Evolutionary conservation across 805 yeast genomes (phyloP), one percentile per base, ranked within the genome.

Genomic region (Zygosaccharomyces lentus): DNA sequence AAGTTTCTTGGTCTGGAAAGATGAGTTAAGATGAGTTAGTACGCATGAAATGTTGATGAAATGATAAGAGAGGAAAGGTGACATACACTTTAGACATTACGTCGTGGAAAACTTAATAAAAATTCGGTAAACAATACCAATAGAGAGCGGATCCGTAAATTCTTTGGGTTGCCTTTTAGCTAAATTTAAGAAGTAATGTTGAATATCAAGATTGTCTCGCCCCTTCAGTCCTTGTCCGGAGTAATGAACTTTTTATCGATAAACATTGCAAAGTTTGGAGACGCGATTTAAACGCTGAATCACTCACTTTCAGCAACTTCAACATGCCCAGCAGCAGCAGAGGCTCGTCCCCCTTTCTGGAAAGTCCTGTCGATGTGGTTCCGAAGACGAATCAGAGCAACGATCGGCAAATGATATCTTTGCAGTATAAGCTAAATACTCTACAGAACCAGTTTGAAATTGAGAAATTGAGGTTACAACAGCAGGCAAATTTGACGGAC

Each of bases 1-100:
- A 93, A 93, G 65, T 87, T 90, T 68, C 99, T 81, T 55, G 99
- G 99, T 34, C 67, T 62, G 44, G 9, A 17, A 10, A 29, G 12
- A 15, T n/a, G 16, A 21, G 41, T 38, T 38, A 38, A 29, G 12
- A 15, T n/a, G 25, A 21, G 41, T 38, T 38, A 38, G 41, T 38
- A 38, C 12, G 32, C 13, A 17, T 19, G 21, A 17, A 6, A 9
- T 35, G 16, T 16, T 2, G 34, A 16, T 23, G 25, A 2, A n/a
- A 30, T 13, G 27, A 17, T 19, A 12, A 43, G 8, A 8, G 7
- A 26, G 7, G 25, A 17, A 24, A 17, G 7, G 25, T 16, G 17
- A 71, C 78, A 43, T 65, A 74, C 78, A 75, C 65, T 57, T 70
- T 75, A 3, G 79, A 75, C 79, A 75, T 61, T 37, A 29, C 27